phyloP scores from a whole-genome alignment of 495 filamentous ascomycete species.

The Lentithecium fluviatile region DNA sequence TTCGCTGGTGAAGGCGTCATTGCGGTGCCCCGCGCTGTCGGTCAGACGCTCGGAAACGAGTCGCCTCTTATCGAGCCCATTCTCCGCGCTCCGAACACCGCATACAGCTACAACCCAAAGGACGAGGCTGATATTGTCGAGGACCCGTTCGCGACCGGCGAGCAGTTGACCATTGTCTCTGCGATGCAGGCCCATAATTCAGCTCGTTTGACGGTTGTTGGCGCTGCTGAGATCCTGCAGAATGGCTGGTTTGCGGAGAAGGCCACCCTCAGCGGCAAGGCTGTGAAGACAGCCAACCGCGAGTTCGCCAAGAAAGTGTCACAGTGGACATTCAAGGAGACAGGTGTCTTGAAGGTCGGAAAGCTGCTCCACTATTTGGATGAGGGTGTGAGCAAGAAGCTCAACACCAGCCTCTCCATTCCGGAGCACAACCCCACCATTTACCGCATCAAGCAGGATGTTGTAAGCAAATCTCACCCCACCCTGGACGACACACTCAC shows the following conservation, averaged over 20 bases:
- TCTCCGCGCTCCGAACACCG: slow-evolving; percentile 73
- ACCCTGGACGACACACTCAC: slow-evolving; percentile 9
- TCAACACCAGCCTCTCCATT: slow-evolving; percentile 26
- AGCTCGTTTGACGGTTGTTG: slow-evolving; percentile 83
- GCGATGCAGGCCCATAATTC: slow-evolving; percentile 89
- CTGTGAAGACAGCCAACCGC: slow-evolving; percentile 69
- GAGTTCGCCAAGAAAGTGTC: slow-evolving; percentile 82
- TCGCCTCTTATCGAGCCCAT: slow-evolving; percentile 75
- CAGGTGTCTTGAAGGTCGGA: slow-evolving; percentile 82
- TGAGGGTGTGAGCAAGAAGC: slow-evolving; percentile 51
- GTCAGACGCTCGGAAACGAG: slow-evolving; percentile 74
- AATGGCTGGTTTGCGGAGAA: slow-evolving; percentile 86
- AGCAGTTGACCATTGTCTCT: slow-evolving; percentile 77
- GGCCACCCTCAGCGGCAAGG: slow-evolving; percentile 51
- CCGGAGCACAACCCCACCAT: slow-evolving; percentile 73
- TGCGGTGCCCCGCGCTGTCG: slow-evolving; percentile 76
- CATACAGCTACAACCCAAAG: slow-evolving; percentile 93
- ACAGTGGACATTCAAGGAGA: slow-evolving; percentile 92
- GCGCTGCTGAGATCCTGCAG: slow-evolving; percentile 80
- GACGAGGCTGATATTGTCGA: slow-evolving; percentile 73
- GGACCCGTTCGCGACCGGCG: slow-evolving; percentile 77
- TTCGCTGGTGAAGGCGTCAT: slow-evolving; percentile 70
- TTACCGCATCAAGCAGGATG: slow-evolving; percentile 95
- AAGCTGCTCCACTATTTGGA: slow-evolving; percentile 76
- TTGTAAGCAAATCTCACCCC: slow-evolving; percentile 59